A percentile compares a stretch with the other conserved stretches of the same genome.
Conservation (phyloP, 257 asterid species). For the Petunia secreta region DNA sequence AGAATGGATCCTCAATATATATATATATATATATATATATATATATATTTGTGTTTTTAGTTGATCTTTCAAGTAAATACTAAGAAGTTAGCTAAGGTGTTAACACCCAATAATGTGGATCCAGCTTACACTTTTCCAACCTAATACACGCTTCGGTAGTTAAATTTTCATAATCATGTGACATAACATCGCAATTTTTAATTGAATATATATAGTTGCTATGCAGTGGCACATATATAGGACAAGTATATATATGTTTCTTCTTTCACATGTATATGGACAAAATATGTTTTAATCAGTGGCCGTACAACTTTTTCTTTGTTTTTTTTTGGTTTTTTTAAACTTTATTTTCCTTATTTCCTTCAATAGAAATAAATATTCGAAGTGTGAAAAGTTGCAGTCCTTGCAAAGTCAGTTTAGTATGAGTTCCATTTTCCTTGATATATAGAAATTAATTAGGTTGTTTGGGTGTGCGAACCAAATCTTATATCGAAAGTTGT, state of each 20-base stretch:
- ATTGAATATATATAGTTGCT: not conserved
- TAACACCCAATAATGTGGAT: not conserved
- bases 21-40: no score
- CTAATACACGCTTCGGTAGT: constrained; percentile 14
- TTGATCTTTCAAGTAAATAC: not conserved
- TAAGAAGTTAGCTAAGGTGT: not conserved
- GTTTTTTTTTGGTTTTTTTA: no score
- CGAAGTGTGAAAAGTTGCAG: no score
- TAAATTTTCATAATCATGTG: not conserved
- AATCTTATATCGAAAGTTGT: no score
- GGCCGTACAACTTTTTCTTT: not conserved
- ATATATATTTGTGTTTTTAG: no score
- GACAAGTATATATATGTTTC: not conserved
- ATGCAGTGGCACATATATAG: not conserved
- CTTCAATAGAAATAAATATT: no score
- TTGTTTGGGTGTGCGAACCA: no score
- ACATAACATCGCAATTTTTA: not conserved
- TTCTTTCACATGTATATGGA: not conserved
- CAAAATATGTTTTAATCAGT: not conserved
- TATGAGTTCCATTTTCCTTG: no score
- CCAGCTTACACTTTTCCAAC: not conserved
- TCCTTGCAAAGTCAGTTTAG: no score
- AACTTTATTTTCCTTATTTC: no score
- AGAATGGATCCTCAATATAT: no score
- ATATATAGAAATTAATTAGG: no score